Conservation (phyloP, 2,329 filamentous ascomycete genomes). For the Blastomyces emzantsi region DNA sequence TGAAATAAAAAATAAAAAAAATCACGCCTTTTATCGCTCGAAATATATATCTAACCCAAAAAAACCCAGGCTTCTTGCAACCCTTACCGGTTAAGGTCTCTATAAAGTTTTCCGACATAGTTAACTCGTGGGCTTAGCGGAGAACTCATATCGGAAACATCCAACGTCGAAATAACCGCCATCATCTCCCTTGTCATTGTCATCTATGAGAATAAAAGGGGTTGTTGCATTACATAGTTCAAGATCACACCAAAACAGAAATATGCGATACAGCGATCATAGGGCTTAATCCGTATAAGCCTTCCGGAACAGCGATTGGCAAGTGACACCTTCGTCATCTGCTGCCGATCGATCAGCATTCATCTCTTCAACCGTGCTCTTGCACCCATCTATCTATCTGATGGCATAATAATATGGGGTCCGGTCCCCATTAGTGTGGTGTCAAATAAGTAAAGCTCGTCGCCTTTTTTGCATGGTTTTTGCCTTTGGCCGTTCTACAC, state of each 20-base stretch:
- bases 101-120: background rate
- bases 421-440: background rate
- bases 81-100: background rate
- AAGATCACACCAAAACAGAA: background rate
- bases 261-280: background rate
- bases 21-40: too few relatives aligned
- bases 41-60: too few relatives aligned
- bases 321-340: background rate
- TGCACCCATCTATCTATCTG: background rate
- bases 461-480: background rate
- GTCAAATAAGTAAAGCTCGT: background rate
- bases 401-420: background rate
- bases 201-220: background rate
- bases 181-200: background rate
- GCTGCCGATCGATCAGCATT: background rate
- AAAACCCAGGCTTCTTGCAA: background rate
- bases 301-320: background rate
- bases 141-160: background rate
- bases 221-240: background rate
- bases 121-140: background rate
- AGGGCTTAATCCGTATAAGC: background rate
- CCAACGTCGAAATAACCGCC: background rate
- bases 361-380: background rate
- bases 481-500: background rate
- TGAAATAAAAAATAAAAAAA: too few relatives aligned